These are phyloP conservation scores for Castanea mollissima DNA, from an alignment of 306 rosid genomes.

Conservation along the genomic window DNA sequence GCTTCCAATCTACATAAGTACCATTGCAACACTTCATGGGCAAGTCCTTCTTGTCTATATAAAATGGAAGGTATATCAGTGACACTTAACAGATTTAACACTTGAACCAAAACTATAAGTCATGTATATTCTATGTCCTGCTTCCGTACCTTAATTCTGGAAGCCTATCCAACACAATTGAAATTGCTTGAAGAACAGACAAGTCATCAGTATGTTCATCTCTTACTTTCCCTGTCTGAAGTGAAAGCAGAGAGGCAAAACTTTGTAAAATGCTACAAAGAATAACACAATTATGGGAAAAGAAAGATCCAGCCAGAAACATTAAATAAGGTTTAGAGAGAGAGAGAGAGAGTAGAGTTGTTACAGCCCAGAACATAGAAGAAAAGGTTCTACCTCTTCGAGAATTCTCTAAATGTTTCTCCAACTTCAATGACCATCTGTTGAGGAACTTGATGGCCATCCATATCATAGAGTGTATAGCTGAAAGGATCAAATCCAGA, in stretches of 20 bases:
- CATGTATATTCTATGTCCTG: neutral
- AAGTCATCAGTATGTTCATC: constrained; percentile 62
- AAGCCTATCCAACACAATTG: constrained; percentile 54
- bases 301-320: neutral
- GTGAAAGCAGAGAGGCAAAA: constrained; percentile 14
- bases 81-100: constrained; percentile 11
- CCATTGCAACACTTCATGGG: constrained; percentile 73
- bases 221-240: constrained; percentile 64
- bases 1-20: constrained; percentile 81
- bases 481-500: constrained; percentile 41
- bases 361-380: neutral
- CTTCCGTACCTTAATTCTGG: constrained; percentile 57
- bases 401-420: constrained; percentile 63
- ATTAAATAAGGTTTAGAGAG: neutral
- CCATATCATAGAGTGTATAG: constrained; percentile 57
- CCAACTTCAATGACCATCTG: constrained; percentile 68
- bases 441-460: constrained; percentile 75
- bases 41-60: constrained; percentile 66
- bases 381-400: constrained; percentile 44
- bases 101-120: constrained; percentile 6
- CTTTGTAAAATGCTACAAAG: constrained; percentile 17
- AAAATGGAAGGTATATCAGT: neutral
- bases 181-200: constrained; percentile 61
- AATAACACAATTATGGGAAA: neutral
- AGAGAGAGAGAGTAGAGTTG: neutral